Base-by-base conservation (phyloP, 31 red algal genomes). In the Odonthalia washingtoniensis region DNA sequence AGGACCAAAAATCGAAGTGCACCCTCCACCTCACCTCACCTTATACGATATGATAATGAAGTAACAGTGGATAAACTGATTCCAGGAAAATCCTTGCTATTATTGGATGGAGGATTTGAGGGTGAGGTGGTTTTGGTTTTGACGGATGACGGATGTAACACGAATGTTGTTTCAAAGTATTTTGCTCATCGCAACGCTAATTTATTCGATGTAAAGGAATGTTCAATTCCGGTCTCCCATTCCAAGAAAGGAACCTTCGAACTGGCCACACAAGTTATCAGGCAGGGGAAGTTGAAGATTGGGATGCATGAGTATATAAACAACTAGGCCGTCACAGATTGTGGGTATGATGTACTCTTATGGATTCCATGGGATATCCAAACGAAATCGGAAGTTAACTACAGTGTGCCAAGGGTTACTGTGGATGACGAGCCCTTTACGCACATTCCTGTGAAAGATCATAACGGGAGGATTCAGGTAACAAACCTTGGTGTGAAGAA, bases 81-180 rank as follows among this genome's bases (percentile, higher is more conserved):
- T 70, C 9, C 14, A 36, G 9, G 66, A 18, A 36, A 18, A 12
- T 26, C 33, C 12, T 21, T 70, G 33, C 9, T 70, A 26, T 6
- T 70, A 6, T 9, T 70, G 66, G n/a, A 28, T 12, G n/a, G 66
- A 36, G 66, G 12, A 33, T 70, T 70, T 26, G 33, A 70, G 6
- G 27, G 33, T 12, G 33, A 18, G 5, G 14, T 30, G 28, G 33
- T 26, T 28, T 26, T 6, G 28, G 28, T 70, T 33, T 30, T 70
- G 28, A 70, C 9, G 27, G 27, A 70, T 70, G 66, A 70, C 33
- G 66, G 66, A 70, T 70, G 33, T 70, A 21, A 6, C 9, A 18
- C 66, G 28, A 70, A 70, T 30, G 33, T 70, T 6, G 28, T 70
- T 70, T 70, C 66, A 70, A 12, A 26, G 66, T 6, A 70, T 28